Evolutionary conservation across 2,329 filamentous ascomycete genomes (phyloP).

Genomic region (Gremmenia infestans): DNA sequence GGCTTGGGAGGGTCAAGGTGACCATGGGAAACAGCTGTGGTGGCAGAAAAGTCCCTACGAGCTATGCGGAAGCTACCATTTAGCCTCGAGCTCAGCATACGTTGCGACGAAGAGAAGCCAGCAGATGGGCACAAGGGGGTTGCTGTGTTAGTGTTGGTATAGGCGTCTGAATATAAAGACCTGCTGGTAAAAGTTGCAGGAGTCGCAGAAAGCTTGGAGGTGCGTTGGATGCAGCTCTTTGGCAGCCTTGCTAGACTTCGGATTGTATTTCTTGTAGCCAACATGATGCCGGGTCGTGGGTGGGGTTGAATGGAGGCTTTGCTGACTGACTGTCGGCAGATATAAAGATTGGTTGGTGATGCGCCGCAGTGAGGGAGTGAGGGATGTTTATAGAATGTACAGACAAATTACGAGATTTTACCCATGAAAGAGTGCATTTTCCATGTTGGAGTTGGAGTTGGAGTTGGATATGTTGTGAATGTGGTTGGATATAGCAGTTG

Average conservation of each 20-base stretch:
- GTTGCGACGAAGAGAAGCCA: background rate
- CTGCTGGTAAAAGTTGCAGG: slow-evolving; percentile 4
- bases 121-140: background rate
- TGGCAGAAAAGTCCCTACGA: slow-evolving; percentile 56
- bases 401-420: background rate
- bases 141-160: background rate
- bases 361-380: background rate
- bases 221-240: slow-evolving; percentile 10
- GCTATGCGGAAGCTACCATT: background rate
- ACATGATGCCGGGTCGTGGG: slow-evolving; percentile 4
- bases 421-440: background rate
- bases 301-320: background rate
- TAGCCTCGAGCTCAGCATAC: background rate
- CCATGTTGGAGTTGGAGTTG: background rate
- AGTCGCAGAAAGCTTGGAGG: slow-evolving; percentile 9
- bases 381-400: background rate
- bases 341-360: background rate
- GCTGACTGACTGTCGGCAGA: background rate
- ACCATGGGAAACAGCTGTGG: slow-evolving; percentile 59
- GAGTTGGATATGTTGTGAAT: too few relatives aligned
- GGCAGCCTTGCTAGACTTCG: slow-evolving; percentile 6
- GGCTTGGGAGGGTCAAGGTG: slow-evolving; percentile 80
- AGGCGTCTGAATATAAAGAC: slow-evolving; percentile 2
- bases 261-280: slow-evolving; percentile 9
- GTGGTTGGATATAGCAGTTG: background rate